Evolutionary conservation across 305 asterid genomes (phyloP), one percentile per base, ranked within the genome.

Genomic region (Rubia occidens): DNA sequence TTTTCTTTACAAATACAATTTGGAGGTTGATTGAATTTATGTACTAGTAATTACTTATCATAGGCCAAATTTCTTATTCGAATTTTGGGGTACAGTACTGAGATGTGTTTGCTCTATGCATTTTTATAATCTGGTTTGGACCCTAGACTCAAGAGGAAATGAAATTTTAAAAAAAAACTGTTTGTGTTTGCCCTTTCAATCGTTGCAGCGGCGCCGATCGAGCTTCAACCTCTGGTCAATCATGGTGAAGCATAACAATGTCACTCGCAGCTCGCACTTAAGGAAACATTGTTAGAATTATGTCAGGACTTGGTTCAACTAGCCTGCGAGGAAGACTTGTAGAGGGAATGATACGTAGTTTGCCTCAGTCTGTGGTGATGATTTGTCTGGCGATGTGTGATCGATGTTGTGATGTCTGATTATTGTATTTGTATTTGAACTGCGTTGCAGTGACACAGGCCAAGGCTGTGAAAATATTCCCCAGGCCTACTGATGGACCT

Each of bases 1-100:
- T 17, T 63, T 35, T 14, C 1, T 20, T 44, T 60, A 21, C 24
- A 47, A 49, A 56, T 44, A 20, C 8, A 42, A 60, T 64, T 3
- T 45, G 9, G 17, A 64, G 43, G 49, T 58, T n/a, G 58, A 67
- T 39, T 55, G 70, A 61, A 20, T 11, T 62, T 75, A 60, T 20
- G 60, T 40, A 35, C 11, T 64, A 35, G 17, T 49, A 15, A 6
- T 49, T 49, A 14, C 49, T 37, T 62, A 7, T 62, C 72, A 60
- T 68, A 55, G 29, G 43, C 39, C 45, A 40, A 54, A 3, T 64
- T 44, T 37, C 61, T 74, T 44, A 43, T 51, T 18, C 15, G 15
- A 42, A 8, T 68, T 42, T 68, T 58, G 44, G 32, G 51, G 67
- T 58, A n/a, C 53, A 45, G 5, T 7, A 42, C 47, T 42, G 44